phyloP scores from a whole-genome alignment of 2,329 filamentous ascomycete species.

The Escovopsis weberi region DNA sequence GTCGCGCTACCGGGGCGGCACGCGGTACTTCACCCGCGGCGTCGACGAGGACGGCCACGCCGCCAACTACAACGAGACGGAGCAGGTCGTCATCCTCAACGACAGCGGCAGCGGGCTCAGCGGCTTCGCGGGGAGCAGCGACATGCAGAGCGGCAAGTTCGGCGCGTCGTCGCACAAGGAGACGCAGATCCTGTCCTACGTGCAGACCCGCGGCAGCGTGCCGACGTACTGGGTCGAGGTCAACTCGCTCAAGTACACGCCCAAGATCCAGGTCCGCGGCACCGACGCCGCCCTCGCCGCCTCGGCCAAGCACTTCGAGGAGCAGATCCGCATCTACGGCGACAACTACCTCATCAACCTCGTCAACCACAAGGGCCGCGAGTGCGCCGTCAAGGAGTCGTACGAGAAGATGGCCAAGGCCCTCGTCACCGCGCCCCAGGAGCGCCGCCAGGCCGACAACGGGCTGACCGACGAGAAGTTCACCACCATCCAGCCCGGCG shows the following conservation, averaged over 20 bases:
- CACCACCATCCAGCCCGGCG: conserved; percentile 54
- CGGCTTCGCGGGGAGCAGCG: conserved; percentile 64
- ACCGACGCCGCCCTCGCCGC: conserved; percentile 68
- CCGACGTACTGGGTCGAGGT: conserved; percentile 94
- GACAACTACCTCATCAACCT: conserved; percentile 97
- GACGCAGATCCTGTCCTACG: conserved; percentile 81
- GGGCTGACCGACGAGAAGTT: conserved; percentile 61
- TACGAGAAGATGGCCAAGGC: conserved; percentile 82
- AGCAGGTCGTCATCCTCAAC: conserved; percentile 82
- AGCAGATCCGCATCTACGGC: conserved; percentile 86
- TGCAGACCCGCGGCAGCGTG: conserved; percentile 92
- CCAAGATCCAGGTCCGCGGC: conserved; percentile 74
- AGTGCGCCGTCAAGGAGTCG: conserved; percentile 76
- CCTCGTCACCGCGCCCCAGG: conserved; percentile 53
- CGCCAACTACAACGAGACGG: conserved; percentile 98
- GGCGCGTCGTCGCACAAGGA: conserved; percentile 49
- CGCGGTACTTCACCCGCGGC: conserved; percentile 86
- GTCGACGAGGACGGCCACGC: conserved; percentile 88
- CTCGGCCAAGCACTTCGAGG: conserved; percentile 75
- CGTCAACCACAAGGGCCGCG: conserved; percentile 90
- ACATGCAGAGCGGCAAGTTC: conserved; percentile 60
- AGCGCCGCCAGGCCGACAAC: conserved; percentile 49
- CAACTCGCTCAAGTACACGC: conserved; percentile 83
- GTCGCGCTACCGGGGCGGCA: conserved; percentile 77
- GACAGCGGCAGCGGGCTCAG: conserved; percentile 57